A percentile compares a stretch with the other conserved stretches of the same genome.
Evolutionary conservation across 2,329 filamentous ascomycete species (phyloP).

Genomic region (Incumbomyces lentus): DNA sequence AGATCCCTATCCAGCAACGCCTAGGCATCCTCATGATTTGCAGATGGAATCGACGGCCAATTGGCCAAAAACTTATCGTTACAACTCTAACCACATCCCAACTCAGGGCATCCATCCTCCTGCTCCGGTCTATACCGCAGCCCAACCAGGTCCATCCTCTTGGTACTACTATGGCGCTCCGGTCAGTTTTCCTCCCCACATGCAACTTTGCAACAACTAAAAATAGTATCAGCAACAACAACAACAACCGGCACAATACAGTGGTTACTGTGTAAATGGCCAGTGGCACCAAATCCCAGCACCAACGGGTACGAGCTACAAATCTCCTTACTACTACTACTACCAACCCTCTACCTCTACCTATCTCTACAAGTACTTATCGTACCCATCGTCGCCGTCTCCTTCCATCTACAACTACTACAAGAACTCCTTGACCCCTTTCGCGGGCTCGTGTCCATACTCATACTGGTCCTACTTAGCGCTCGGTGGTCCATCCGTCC

Average conservation of each 20-base stretch:
- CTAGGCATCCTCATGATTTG: constrained; percentile 9
- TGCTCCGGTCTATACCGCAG: constrained; percentile 17
- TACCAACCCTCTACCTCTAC: constrained; percentile 10
- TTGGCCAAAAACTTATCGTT: constrained; percentile 18
- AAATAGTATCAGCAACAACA: background rate
- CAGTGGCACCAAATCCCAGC: constrained; percentile 15
- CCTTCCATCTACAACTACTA: constrained; percentile 10
- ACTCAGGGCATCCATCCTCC: constrained; percentile 20
- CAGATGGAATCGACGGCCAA: constrained; percentile 15
- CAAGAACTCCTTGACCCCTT: constrained; percentile 4
- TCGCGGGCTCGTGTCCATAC: background rate
- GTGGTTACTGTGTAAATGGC: constrained; percentile 18
- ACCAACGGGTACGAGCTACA: constrained; percentile 18
- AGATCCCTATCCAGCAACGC: constrained; percentile 12
- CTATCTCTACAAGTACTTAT: constrained; percentile 10
- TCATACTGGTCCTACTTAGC: constrained; percentile 6
- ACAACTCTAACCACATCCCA: constrained; percentile 14
- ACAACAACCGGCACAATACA: background rate
- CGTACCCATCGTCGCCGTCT: constrained; percentile 7
- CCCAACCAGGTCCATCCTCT: constrained; percentile 9
- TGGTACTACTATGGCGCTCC: constrained; percentile 4
- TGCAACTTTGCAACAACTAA: background rate
- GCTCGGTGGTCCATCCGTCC: background rate
- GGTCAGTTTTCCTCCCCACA: background rate
- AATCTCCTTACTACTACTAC: constrained; percentile 15